Conservation (phyloP, 331 rosid species). For the Pyrus hybrid region DNA sequence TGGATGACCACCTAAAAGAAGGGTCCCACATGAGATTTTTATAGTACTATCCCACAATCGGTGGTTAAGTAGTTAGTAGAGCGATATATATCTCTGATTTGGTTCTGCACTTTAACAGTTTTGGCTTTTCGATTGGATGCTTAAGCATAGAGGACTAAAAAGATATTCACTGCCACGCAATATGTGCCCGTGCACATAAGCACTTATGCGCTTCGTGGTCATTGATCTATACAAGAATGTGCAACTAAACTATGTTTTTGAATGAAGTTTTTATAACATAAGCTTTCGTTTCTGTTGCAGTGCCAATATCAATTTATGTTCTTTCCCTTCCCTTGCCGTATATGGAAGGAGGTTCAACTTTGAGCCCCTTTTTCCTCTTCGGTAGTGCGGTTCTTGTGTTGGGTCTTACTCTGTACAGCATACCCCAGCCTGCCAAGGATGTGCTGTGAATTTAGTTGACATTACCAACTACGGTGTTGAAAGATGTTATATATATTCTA, state of each 20-base stretch:
- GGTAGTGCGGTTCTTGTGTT: constrained; percentile 66
- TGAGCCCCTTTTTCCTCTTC: constrained; percentile 70
- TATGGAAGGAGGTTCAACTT: constrained; percentile 48
- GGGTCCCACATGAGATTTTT: background rate
- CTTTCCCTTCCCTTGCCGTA: constrained; percentile 84
- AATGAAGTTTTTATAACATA: constrained; percentile 6
- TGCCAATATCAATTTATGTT: constrained; percentile 66
- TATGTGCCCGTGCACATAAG: background rate
- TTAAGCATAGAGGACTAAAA: background rate
- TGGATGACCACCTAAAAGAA: background rate
- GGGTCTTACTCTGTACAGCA: constrained; percentile 64
- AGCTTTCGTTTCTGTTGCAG: constrained; percentile 42
- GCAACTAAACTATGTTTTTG: background rate
- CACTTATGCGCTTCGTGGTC: background rate
- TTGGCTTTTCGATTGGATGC: background rate
- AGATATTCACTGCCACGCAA: background rate
- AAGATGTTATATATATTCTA: background rate
- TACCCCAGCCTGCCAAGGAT: constrained; percentile 34
- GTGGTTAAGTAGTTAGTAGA: too few species aligned
- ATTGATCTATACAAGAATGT: background rate
- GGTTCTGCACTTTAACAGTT: background rate
- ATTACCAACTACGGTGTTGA: background rate
- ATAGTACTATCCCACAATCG: background rate
- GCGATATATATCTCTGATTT: too few species aligned
- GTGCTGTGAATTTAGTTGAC: constrained; percentile 20